Conservation (phyloP, 371 early-diverging fungal genomes). For the Rhizopus arrhizus region DNA sequence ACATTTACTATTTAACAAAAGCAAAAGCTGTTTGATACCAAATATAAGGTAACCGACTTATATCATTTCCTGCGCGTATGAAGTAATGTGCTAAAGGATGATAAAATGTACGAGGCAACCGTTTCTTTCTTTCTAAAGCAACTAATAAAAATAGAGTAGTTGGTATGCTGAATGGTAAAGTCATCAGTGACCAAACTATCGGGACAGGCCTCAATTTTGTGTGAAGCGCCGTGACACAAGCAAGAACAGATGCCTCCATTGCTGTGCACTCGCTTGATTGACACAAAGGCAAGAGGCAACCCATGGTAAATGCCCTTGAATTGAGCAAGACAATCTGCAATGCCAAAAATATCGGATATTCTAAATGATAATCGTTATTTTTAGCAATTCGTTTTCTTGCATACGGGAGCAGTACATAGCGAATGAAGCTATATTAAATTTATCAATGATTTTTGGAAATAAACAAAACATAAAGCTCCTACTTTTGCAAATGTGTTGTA, state of each 20-base stretch:
- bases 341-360: conserved; percentile 91
- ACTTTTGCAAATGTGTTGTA: conserved; percentile 83
- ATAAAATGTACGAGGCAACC: conserved; percentile 95
- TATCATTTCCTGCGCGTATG: conserved; percentile 74
- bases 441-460: too few relatives aligned
- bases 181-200: conserved; percentile 86
- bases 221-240: conserved; percentile 71
- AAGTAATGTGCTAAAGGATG: conserved; percentile 87
- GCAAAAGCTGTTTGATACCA: conserved; percentile 95
- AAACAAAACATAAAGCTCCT: neutral
- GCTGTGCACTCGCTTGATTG: conserved; percentile 89
- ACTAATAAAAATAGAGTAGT: conserved; percentile 88
- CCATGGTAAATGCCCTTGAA: conserved; percentile 93
- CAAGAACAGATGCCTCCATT: conserved; percentile 91
- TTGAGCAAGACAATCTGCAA: conserved; percentile 81
- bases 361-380: conserved; percentile 70
- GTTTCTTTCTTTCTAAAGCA: conserved; percentile 95
- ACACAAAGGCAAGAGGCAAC: conserved; percentile 90
- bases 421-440: neutral
- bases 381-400: neutral
- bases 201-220: conserved; percentile 93
- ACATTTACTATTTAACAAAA: conserved; percentile 76
- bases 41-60: conserved; percentile 83
- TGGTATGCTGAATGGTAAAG: conserved; percentile 87
- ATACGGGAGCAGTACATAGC: neutral